Base-by-base conservation (phyloP, 2,329 filamentous ascomycete species). In the Colletotrichum chrysophilum region DNA sequence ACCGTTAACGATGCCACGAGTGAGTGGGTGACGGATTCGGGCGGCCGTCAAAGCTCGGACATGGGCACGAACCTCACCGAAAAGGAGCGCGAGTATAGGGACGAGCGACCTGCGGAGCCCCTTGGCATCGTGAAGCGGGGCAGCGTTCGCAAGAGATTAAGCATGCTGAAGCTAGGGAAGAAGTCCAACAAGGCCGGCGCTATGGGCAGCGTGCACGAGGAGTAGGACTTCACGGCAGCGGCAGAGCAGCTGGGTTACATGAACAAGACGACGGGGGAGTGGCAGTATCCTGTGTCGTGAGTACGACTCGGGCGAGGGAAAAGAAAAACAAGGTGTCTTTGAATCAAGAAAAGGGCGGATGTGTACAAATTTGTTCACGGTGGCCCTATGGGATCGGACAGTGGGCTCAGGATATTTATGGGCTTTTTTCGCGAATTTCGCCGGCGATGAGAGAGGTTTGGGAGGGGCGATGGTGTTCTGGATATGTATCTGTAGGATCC, bases 81-180 rank as follows among this genome's bases (percentile, higher is more conserved):
- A 38, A 76, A 76, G 61, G 79, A 81, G 61, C 70, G 80, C 26
- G 70, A 71, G 1, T 79, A 81, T 36, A 82, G 81, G 58, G 87
- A 76, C 4, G 74, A 76, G n/a, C 36, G 62, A 4, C 28, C 83
- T 4, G 38, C 24, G 4, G 69, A 70, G 8, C 34, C 26, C 5
- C 34, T 65, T 32, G 83, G 85, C 5, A 81, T 86, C 48, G 82
- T 84, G 71, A 88, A 89, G 80, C 90, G 90, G 68, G 91, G 90
- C 43, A 94, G 92, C 74, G 91, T 97, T 78, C 92, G 93, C 85
- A 96, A 95, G 86, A 87, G 95, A 80, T 88, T 97, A 78, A 97
- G 94, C 82, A 87, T 96, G 80, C 87, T 97, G 80, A 94, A 94
- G 82, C 88, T 96, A 66, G 93, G 94, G 34, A 93, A 92, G 83